Conservation (phyloP, 768 basidiomycete genomes). For the Boletus sensibilis region DNA sequence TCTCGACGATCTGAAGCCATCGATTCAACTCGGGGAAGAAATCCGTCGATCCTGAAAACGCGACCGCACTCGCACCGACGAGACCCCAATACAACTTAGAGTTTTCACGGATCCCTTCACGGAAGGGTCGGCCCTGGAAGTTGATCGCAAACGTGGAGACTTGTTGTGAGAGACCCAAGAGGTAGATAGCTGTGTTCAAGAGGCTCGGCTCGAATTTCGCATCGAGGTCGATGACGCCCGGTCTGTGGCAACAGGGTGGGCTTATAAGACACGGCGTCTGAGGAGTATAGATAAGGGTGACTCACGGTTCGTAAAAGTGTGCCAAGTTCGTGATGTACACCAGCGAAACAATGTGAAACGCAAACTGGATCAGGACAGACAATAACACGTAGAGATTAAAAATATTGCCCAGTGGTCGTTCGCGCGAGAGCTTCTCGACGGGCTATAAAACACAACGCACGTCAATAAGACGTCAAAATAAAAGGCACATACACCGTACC, state of each 20-base stretch:
- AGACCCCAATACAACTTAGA: slow-evolving; percentile 91
- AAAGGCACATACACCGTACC: slow-evolving; percentile 47
- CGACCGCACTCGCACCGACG: slow-evolving; percentile 83
- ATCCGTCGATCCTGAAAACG: slow-evolving; percentile 91
- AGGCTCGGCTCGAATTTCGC: slow-evolving; percentile 95
- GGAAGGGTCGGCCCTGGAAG: slow-evolving; percentile 98
- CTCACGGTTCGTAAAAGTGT: slow-evolving; percentile 73
- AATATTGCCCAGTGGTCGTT: slow-evolving; percentile 92
- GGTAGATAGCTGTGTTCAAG: slow-evolving; percentile 95
- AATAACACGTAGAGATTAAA: slow-evolving; percentile 95
- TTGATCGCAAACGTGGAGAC: slow-evolving; percentile 99
- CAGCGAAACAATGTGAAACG: slow-evolving; percentile 85
- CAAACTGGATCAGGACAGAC: slow-evolving; percentile 90
- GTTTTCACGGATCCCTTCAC: slow-evolving; percentile 97
- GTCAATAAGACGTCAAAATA: background rate
- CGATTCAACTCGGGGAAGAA: slow-evolving; percentile 93
- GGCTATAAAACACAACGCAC: slow-evolving; percentile 63
- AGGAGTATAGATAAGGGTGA: slow-evolving; percentile 10
- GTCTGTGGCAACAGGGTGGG: slow-evolving; percentile 34
- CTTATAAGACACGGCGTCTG: background rate
- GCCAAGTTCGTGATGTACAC: slow-evolving; percentile 92
- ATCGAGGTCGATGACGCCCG: slow-evolving; percentile 84
- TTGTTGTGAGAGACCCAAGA: slow-evolving; percentile 93
- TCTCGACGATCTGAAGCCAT: slow-evolving; percentile 96
- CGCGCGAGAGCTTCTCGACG: slow-evolving; percentile 91